A percentile compares a stretch with the other conserved stretches of the same genome.
Conservation (phyloP, 208 protist species). For the Trichomonas gallinae region DNA sequence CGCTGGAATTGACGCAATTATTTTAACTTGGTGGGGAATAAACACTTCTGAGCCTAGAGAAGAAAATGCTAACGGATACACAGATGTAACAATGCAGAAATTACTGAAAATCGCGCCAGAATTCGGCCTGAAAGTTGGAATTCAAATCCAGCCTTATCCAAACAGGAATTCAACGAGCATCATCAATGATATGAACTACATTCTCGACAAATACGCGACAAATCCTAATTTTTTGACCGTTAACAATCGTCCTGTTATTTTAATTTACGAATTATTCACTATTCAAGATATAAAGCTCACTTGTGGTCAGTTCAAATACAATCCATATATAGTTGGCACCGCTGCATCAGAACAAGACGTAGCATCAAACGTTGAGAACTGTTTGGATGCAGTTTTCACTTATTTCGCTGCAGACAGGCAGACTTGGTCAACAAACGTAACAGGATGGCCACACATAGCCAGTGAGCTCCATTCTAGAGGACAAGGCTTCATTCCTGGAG, state of each 20-base stretch:
- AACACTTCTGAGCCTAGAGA: neutral
- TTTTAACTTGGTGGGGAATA: neutral
- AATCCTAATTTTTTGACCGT: neutral
- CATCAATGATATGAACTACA: neutral
- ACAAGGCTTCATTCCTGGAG: neutral
- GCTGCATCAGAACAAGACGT: neutral
- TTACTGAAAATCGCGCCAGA: neutral
- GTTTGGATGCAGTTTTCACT: neutral
- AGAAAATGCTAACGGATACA: neutral
- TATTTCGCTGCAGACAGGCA: neutral
- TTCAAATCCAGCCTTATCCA: neutral
- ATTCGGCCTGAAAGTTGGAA: neutral
- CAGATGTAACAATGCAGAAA: neutral
- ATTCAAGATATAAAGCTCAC: neutral
- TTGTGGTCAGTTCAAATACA: neutral
- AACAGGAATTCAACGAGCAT: neutral
- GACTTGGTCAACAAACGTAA: neutral
- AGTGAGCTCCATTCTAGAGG: neutral
- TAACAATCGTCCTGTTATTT: neutral
- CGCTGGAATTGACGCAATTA: neutral
- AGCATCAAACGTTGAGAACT: neutral
- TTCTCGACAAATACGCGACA: neutral
- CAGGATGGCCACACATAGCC: neutral
- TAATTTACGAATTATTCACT: neutral
- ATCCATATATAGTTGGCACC: neutral